These are phyloP conservation scores for Populus hybrid DNA, from an alignment of 441 rosid genomes.

Conservation along the genomic window DNA sequence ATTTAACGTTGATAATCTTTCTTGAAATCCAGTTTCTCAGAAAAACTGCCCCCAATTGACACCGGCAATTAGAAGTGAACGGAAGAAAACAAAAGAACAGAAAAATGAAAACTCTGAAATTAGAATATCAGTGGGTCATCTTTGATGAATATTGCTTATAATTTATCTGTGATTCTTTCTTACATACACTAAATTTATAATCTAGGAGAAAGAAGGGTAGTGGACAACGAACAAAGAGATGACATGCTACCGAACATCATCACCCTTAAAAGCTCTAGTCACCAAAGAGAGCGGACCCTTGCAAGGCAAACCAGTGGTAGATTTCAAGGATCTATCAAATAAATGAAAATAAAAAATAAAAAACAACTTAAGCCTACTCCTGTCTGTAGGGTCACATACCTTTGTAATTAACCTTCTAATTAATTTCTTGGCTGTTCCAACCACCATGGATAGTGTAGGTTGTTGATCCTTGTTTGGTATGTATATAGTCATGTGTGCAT, in stretches of 20 bases:
- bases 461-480: neutral
- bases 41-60: too few species aligned
- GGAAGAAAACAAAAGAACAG: neutral
- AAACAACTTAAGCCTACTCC: too few species aligned
- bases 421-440: conserved; percentile 7
- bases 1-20: neutral
- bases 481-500: neutral
- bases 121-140: neutral
- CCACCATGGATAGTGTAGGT: conserved; percentile 9
- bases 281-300: neutral
- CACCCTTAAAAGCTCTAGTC: neutral
- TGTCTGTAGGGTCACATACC: conserved; percentile 12
- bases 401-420: neutral
- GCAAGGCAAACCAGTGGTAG: neutral
- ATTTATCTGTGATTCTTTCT: neutral
- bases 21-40: neutral
- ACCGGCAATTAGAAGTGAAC: neutral
- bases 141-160: neutral
- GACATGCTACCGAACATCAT: conserved; percentile 2
- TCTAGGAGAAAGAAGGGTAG: neutral
- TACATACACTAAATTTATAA: neutral
- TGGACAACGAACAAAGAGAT: neutral
- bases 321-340: neutral
- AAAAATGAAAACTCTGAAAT: too few species aligned
- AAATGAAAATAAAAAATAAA: neutral